A percentile compares a stretch with the other conserved stretches of the same genome.
phyloP scores from a whole-genome alignment of 2,329 filamentous ascomycete genomes.

The Ophiosphaerella narmari region DNA sequence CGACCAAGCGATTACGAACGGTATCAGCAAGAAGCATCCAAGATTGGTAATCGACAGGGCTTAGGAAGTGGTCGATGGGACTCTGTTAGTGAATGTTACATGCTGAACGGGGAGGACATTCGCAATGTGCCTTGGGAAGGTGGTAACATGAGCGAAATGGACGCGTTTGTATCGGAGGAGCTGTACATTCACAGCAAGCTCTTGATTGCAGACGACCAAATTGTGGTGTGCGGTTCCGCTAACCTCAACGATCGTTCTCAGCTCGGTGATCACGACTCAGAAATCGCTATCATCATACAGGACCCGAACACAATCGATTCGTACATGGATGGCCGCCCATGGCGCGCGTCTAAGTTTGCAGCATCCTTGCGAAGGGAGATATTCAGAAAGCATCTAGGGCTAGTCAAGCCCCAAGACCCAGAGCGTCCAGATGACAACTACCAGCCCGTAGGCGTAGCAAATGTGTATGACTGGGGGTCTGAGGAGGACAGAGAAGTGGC shows the following conservation, averaged over 20 bases:
- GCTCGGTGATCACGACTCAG: constrained; percentile 81
- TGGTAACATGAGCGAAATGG: constrained; percentile 59
- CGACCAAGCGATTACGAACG: constrained; percentile 59
- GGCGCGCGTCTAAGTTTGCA: constrained; percentile 74
- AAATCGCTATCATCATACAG: constrained; percentile 88
- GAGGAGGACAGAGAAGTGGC: constrained; percentile 62
- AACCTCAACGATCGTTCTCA: constrained; percentile 76
- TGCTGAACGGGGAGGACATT: constrained; percentile 76
- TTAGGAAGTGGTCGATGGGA: constrained; percentile 67
- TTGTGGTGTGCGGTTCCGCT: constrained; percentile 79
- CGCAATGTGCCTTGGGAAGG: constrained; percentile 65
- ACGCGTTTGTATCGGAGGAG: constrained; percentile 67
- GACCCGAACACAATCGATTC: constrained; percentile 73
- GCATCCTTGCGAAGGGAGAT: constrained; percentile 80
- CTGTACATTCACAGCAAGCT: constrained; percentile 71
- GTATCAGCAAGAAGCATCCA: constrained; percentile 72
- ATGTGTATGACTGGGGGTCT: constrained; percentile 56
- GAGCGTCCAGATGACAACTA: constrained; percentile 64
- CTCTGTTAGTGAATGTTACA: constrained; percentile 78
- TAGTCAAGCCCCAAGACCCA: constrained; percentile 74
- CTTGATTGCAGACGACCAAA: constrained; percentile 79
- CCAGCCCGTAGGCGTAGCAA: constrained; percentile 61
- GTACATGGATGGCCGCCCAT: constrained; percentile 74
- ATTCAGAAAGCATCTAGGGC: constrained; percentile 88
- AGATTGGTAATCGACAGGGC: constrained; percentile 54